Conservation (phyloP, 2,329 filamentous ascomycete species). For the Parastagonospora avenae region DNA sequence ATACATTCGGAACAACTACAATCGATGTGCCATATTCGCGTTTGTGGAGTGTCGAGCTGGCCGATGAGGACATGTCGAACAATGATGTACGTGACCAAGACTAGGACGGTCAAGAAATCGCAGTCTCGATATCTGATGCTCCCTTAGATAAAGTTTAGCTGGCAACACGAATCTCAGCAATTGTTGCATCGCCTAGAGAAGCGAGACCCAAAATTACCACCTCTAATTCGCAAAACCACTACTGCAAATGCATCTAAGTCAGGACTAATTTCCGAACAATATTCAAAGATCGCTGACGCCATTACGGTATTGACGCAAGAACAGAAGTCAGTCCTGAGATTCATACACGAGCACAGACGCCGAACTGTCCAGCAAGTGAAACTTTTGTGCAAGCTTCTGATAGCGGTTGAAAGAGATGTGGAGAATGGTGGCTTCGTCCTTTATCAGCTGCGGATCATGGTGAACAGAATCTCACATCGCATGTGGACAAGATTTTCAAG, state of each 20-base stretch:
- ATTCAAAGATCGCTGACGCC: too few relatives aligned
- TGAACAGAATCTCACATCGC: too few relatives aligned
- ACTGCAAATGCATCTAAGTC: neutral
- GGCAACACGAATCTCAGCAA: neutral
- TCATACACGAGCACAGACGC: too few relatives aligned
- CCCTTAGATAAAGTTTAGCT: neutral
- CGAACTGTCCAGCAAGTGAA: too few relatives aligned
- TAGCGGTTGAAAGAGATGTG: too few relatives aligned
- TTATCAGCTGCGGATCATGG: too few relatives aligned
- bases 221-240: neutral
- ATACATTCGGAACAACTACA: neutral
- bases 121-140: neutral
- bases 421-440: too few relatives aligned
- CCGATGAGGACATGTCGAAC: neutral
- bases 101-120: neutral
- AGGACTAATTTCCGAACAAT: neutral
- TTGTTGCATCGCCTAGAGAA: neutral
- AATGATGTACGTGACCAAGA: neutral
- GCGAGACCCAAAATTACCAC: neutral
- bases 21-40: slow-evolving; percentile 1
- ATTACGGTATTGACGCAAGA: too few relatives aligned
- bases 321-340: too few relatives aligned
- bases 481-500: too few relatives aligned
- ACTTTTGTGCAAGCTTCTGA: too few relatives aligned
- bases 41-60: neutral